Percentiles rank a stretch among this genome's conserved stretches.
Conservation (phyloP, 129 eudicot species). For the Pseudognaphalium luteoalbum region DNA sequence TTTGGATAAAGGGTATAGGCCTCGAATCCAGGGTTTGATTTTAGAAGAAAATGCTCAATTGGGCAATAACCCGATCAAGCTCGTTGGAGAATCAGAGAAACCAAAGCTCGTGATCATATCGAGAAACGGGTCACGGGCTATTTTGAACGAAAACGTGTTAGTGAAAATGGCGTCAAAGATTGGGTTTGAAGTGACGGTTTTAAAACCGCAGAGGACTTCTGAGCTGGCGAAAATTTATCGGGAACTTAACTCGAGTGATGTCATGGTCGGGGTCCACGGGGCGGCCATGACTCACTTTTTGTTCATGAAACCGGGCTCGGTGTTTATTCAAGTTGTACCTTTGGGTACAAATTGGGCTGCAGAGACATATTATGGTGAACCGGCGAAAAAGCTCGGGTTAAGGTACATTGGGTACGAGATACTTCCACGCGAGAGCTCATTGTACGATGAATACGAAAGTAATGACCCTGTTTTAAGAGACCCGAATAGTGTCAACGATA, state of each 20-base stretch:
- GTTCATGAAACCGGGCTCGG: slow-evolving; percentile 78
- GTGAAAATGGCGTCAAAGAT: slow-evolving; percentile 63
- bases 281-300: slow-evolving; percentile 97
- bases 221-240: slow-evolving; percentile 79
- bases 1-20: slow-evolving; percentile 71
- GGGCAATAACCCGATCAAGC: slow-evolving; percentile 19
- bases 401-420: slow-evolving; percentile 75
- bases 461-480: slow-evolving; percentile 71
- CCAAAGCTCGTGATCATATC: slow-evolving; percentile 80
- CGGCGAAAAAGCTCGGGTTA: slow-evolving; percentile 72
- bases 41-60: slow-evolving; percentile 60
- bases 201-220: slow-evolving; percentile 58
- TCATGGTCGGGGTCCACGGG: slow-evolving; percentile 93
- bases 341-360: slow-evolving; percentile 98
- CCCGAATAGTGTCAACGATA: slow-evolving; percentile 61
- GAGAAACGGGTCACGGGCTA: slow-evolving; percentile 78
- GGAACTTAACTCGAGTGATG: slow-evolving; percentile 83
- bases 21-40: slow-evolving; percentile 59
- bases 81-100: slow-evolving; percentile 19
- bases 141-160: slow-evolving; percentile 61
- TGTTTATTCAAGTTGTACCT: slow-evolving; percentile 82
- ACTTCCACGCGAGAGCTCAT: slow-evolving; percentile 75
- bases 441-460: slow-evolving; percentile 62
- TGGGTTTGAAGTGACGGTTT: slow-evolving; percentile 66
- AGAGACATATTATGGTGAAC: slow-evolving; percentile 80